A percentile compares a stretch with the other conserved stretches of the same genome.
These are phyloP conservation scores for Ophiocordyceps camponoti-leonardi DNA, from an alignment of 2,329 filamentous ascomycete species.

Conservation along the genomic window DNA sequence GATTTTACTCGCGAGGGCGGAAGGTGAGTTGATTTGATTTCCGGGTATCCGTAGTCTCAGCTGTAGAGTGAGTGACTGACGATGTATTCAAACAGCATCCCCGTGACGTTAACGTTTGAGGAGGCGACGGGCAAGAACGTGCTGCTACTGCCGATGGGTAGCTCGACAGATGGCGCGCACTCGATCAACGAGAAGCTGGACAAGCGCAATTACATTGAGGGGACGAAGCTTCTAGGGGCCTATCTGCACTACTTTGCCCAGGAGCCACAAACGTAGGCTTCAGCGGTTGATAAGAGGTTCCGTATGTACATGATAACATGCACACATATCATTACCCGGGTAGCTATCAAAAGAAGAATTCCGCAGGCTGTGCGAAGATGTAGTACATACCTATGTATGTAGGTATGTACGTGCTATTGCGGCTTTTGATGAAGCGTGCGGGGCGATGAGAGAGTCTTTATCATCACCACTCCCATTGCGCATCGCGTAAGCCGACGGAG, in stretches of 20 bases:
- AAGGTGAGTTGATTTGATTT: constrained; percentile 35
- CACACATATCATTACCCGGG: no score
- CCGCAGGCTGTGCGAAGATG: no score
- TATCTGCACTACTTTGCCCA: constrained; percentile 94
- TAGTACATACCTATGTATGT: no score
- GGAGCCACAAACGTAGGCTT: constrained; percentile 41
- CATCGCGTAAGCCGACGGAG: no score
- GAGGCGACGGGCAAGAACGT: constrained; percentile 97
- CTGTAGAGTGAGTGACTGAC: background rate
- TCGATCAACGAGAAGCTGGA: constrained; percentile 98
- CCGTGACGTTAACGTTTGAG: constrained; percentile 93
- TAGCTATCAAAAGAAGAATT: no score
- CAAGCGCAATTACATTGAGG: constrained; percentile 94
- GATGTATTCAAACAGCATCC: constrained; percentile 46
- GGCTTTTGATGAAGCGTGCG: no score
- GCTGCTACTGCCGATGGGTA: constrained; percentile 87
- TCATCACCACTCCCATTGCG: no score
- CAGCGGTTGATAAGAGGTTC: no score
- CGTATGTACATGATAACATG: no score
- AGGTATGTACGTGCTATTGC: no score
- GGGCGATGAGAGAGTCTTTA: no score
- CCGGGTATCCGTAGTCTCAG: no score
- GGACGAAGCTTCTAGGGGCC: constrained; percentile 84
- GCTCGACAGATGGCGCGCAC: constrained; percentile 89
- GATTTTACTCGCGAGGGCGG: constrained; percentile 95